phyloP scores from a whole-genome alignment of 1,284 basidiomycete genomes.

The Porogramme epimiltina region DNA sequence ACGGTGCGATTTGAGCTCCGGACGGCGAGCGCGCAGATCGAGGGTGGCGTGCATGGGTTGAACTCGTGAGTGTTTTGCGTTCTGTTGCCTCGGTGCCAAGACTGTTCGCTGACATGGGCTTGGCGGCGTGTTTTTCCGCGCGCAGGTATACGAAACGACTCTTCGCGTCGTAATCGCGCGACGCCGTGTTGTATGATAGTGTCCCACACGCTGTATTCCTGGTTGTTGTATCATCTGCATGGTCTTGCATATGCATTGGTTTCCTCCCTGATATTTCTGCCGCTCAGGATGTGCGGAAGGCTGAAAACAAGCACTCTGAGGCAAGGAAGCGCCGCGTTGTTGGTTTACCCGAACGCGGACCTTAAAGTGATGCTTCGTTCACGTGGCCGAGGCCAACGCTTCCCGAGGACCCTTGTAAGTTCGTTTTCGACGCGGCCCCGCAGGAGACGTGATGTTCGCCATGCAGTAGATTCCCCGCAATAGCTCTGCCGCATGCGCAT shows the following conservation, averaged over 20 bases:
- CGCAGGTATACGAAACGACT: constrained; percentile 33
- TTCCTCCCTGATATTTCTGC: no score
- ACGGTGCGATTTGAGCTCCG: constrained; percentile 90
- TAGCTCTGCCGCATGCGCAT: no score
- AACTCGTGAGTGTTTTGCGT: constrained; percentile 65
- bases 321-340: not conserved
- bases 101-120: constrained; percentile 10
- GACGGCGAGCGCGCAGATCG: constrained; percentile 94
- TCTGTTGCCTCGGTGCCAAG: constrained; percentile 11
- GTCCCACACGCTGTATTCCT: constrained; percentile 11
- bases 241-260: constrained; percentile 8
- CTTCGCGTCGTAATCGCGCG: constrained; percentile 21
- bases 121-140: constrained; percentile 12
- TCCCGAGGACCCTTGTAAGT: no score
- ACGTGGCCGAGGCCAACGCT: not conserved
- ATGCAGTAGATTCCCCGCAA: not conserved
- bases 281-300: no score
- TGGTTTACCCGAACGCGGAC: not conserved
- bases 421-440: no score
- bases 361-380: not conserved
- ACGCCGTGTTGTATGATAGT: constrained; percentile 5
- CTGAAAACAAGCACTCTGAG: not conserved
- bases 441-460: not conserved
- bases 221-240: constrained; percentile 17
- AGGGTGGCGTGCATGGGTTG: constrained; percentile 94